Conservation (phyloP, 1,284 basidiomycete species). For the Lentinula novae-zelandiae region DNA sequence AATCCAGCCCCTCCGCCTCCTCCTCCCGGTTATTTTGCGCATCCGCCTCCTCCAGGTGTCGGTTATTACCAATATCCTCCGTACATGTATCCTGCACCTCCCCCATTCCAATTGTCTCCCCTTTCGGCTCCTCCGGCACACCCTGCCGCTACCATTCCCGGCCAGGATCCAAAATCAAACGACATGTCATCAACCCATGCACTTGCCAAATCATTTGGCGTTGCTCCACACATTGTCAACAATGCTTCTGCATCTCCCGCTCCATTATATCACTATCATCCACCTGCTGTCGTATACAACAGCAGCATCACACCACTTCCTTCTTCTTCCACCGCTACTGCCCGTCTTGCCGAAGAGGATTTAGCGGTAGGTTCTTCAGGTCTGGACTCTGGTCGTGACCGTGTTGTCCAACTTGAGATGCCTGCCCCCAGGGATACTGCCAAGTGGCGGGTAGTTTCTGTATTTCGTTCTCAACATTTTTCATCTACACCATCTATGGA, state of each 20-base stretch:
- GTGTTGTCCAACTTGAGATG: conserved; percentile 44
- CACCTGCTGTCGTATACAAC: neutral
- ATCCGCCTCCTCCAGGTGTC: conserved; percentile 21
- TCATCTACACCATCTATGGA: conserved; percentile 35
- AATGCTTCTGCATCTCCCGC: conserved; percentile 49
- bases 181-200: conserved; percentile 72
- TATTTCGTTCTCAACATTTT: conserved; percentile 37
- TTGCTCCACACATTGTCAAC: conserved; percentile 63
- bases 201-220: conserved; percentile 75
- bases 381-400: conserved; percentile 64
- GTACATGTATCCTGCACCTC: conserved; percentile 16
- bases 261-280: neutral
- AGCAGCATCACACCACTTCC: conserved; percentile 12
- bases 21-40: conserved; percentile 19
- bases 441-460: conserved; percentile 55
- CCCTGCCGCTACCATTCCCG: conserved; percentile 31
- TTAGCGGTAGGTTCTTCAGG: conserved; percentile 70
- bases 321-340: conserved; percentile 22
- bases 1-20: conserved; percentile 42
- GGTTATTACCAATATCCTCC: conserved; percentile 8
- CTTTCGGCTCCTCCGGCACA: conserved; percentile 21
- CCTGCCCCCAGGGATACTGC: conserved; percentile 55
- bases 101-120: conserved; percentile 19
- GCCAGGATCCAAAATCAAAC: conserved; percentile 70
- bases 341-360: conserved; percentile 55